phyloP scores from a whole-genome alignment of 805 yeast genomes.

The Starmerella scarabaei region DNA sequence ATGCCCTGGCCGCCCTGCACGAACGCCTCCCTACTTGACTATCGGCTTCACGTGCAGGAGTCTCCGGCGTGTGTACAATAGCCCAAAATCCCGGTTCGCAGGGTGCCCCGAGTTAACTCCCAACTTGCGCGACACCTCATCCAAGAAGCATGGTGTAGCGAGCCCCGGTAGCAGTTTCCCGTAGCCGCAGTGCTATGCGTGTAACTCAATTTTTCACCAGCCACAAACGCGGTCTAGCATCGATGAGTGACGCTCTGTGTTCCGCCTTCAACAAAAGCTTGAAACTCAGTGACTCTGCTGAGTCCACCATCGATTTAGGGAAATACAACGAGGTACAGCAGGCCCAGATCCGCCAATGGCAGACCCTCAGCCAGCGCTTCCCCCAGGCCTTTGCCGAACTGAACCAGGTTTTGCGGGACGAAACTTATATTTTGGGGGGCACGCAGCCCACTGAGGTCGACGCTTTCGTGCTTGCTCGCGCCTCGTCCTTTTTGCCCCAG shows the following conservation, averaged over 20 bases:
- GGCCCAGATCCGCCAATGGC: slow-evolving; percentile 70
- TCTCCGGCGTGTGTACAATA: too few relatives aligned
- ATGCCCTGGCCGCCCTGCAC: too few relatives aligned
- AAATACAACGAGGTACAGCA: slow-evolving; percentile 36
- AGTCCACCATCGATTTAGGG: slow-evolving; percentile 9
- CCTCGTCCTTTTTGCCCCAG: slow-evolving; percentile 45
- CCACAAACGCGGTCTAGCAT: background rate
- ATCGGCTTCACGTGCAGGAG: too few relatives aligned
- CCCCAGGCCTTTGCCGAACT: slow-evolving; percentile 42
- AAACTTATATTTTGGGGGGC: slow-evolving; percentile 61
- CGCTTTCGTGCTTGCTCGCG: slow-evolving; percentile 50
- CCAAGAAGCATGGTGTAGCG: too few relatives aligned
- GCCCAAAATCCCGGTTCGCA: too few relatives aligned
- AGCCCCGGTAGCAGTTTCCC: too few relatives aligned
- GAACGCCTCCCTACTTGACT: too few relatives aligned
- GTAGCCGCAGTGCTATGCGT: too few relatives aligned
- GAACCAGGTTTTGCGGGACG: slow-evolving; percentile 53
- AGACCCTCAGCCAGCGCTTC: slow-evolving; percentile 52
- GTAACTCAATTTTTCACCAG: background rate
- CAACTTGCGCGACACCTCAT: too few relatives aligned
- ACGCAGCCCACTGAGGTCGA: slow-evolving; percentile 54
- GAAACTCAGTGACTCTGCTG: slow-evolving; percentile 19
- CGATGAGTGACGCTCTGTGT: slow-evolving; percentile 19
- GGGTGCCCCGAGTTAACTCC: too few relatives aligned
- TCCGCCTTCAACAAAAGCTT: slow-evolving; percentile 23